A percentile compares a stretch with the other conserved stretches of the same genome.
These are phyloP conservation scores for Pseudognaphalium luteoalbum DNA, from an alignment of 129 eudicot genomes.

Conservation along the genomic window DNA sequence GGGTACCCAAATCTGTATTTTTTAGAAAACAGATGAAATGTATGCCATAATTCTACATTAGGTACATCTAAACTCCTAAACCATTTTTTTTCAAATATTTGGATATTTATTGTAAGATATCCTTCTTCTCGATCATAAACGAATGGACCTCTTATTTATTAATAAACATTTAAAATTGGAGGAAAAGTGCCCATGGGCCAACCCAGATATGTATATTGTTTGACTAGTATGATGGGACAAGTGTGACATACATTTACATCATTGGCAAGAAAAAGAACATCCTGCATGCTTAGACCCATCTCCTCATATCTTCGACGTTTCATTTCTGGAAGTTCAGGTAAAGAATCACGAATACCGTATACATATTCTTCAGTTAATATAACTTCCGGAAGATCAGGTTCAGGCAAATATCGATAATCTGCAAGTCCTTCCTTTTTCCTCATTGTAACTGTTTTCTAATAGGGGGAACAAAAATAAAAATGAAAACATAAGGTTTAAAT, in stretches of 20 bases:
- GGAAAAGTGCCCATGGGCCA: not conserved
- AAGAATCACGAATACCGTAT: slow-evolving; percentile 54
- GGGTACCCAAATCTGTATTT: not conserved
- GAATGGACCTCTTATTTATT: not conserved
- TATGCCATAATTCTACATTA: not conserved
- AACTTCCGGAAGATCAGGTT: slow-evolving; percentile 96
- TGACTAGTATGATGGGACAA: not conserved
- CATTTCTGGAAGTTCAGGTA: slow-evolving; percentile 94
- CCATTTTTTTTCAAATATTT: not conserved
- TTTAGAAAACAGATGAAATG: not conserved
- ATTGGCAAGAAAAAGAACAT: slow-evolving; percentile 86
- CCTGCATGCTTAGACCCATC: slow-evolving; percentile 93
- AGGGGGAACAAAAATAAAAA: slow-evolving; percentile 6
- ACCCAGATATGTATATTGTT: not conserved
- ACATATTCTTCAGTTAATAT: slow-evolving; percentile 63
- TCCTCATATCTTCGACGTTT: slow-evolving; percentile 84
- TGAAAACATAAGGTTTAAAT: slow-evolving; percentile 3
- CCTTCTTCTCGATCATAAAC: not conserved
- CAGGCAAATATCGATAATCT: slow-evolving; percentile 94
- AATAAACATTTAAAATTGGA: not conserved
- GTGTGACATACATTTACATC: slow-evolving; percentile 71
- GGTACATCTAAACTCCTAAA: not conserved
- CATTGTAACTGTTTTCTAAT: slow-evolving; percentile 94
- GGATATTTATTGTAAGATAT: not conserved
- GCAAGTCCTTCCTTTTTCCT: slow-evolving; percentile 99